phyloP scores from a whole-genome alignment of 495 filamentous ascomycete species.

The Ramalina intermedia region DNA sequence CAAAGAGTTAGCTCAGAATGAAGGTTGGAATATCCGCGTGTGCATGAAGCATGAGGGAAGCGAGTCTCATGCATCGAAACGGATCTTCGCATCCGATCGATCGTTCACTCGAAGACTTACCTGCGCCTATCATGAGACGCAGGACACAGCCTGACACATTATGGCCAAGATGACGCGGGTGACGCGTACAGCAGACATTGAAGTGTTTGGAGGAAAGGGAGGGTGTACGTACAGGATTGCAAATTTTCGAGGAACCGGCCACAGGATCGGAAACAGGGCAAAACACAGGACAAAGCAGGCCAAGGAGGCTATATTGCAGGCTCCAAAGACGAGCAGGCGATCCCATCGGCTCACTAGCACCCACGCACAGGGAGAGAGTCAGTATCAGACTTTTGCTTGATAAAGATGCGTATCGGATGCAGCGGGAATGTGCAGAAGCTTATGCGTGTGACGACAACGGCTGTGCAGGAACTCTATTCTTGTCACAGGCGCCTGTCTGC shows the following conservation, averaged over 20 bases:
- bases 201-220: constrained; percentile 14
- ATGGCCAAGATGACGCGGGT: neutral
- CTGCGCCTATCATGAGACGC: constrained; percentile 2
- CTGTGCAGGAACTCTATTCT: constrained; percentile 18
- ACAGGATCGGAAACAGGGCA: constrained; percentile 66
- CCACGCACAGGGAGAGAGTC: constrained; percentile 5
- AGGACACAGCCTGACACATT: too few species aligned
- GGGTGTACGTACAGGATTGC: constrained; percentile 74
- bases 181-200: constrained; percentile 4
- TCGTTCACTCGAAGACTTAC: neutral
- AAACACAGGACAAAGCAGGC: constrained; percentile 90
- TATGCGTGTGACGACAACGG: constrained; percentile 20
- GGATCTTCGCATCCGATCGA: neutral
- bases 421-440: constrained; percentile 20
- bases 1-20: constrained; percentile 7
- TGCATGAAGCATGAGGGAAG: constrained; percentile 1
- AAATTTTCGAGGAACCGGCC: constrained; percentile 77
- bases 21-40: constrained; percentile 6
- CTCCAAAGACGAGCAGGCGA: constrained; percentile 78
- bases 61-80: constrained; percentile 3
- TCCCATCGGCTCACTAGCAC: constrained; percentile 88
- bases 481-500: constrained; percentile 13
- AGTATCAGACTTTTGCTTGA: constrained; percentile 8
- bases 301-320: constrained; percentile 78
- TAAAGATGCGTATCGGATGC: neutral